These are phyloP conservation scores for Rutstroemia sp. DNA, from an alignment of 2,329 filamentous ascomycete species.

Conservation along the genomic window DNA sequence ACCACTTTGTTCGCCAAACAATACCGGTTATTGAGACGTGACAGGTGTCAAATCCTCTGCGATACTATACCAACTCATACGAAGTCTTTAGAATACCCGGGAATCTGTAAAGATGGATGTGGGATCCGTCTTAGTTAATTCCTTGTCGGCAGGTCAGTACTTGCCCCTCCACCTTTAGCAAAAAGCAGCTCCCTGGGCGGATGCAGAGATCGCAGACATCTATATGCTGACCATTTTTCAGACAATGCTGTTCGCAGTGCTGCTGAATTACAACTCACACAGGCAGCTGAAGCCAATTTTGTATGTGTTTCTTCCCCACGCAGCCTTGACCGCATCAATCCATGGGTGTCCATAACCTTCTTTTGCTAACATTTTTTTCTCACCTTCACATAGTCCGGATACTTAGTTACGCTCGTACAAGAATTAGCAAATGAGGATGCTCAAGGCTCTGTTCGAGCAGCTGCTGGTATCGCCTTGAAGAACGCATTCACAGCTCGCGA, in stretches of 20 bases:
- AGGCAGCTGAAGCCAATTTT: conserved; percentile 92
- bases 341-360: conserved; percentile 8
- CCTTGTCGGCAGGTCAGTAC: conserved; percentile 80
- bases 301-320: conserved; percentile 47
- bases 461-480: conserved; percentile 93
- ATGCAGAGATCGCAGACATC: not conserved
- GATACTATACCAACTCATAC: not conserved
- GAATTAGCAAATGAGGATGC: conserved; percentile 89
- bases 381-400: conserved; percentile 61
- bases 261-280: conserved; percentile 88
- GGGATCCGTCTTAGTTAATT: conserved; percentile 95
- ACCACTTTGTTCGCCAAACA: not conserved
- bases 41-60: not conserved
- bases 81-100: not conserved
- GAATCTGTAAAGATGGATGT: conserved; percentile 72
- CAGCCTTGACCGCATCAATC: conserved; percentile 26
- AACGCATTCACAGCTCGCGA: conserved; percentile 97
- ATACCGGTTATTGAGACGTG: not conserved
- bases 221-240: conserved; percentile 38
- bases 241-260: conserved; percentile 84
- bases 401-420: conserved; percentile 85
- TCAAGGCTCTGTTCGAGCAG: conserved; percentile 77
- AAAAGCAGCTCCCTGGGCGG: not conserved
- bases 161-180: conserved; percentile 9
- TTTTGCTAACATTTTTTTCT: conserved; percentile 16